Evolutionary conservation across 2,329 filamentous ascomycete genomes (phyloP), one percentile per base, ranked within the genome.

Genomic region (Verticillium nubilum): DNA sequence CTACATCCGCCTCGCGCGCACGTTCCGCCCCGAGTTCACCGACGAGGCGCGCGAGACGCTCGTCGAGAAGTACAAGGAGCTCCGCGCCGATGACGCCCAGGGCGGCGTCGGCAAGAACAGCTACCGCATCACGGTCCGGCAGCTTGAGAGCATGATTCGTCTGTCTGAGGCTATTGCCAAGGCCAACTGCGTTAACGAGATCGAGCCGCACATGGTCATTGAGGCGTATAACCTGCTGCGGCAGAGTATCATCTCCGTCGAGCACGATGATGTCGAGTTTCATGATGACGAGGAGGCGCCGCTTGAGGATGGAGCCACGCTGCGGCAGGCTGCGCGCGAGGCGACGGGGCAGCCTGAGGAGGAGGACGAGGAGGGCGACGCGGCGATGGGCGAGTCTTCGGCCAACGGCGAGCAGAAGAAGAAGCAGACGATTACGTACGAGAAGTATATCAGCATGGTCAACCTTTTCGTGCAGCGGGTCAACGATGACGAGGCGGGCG

Each of bases 81-180:
- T 99, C 33, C 86, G 95, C 62, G 87, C 91, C 35, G 93, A 98
- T 70, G 95, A 99, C 69, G 90, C 93, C 0, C 93, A 97, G 73
- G 95, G 95, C 56, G 95, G 95, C 31, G 87, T 97, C 56, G 95
- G 95, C 61, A 86, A 92, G 69, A 98, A 97, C 77, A 96, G 91
- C 64, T 99, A 99, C 79, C 88, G 95, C 61, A 99, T 99, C 72
- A 99, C 95, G 0, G 95, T 99, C 56, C 86, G 95, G 70, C 95
- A 99, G 74, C 82, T 99, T 2, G 95, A 99, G 76, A 94, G 89
- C 70, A 87, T 99, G 83, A 98, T 99, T 66, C 92, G 95, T 64
- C 79, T 99, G 59, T 94, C 90, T 58, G 95, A 99, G 74, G 95
- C 95, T n/a, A 97, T 99, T 66, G 95, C 95, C 60, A 98, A 98